Evolutionary conservation across 2,329 filamentous ascomycete genomes (phyloP).

Genomic region (Meredithiella fracta): DNA sequence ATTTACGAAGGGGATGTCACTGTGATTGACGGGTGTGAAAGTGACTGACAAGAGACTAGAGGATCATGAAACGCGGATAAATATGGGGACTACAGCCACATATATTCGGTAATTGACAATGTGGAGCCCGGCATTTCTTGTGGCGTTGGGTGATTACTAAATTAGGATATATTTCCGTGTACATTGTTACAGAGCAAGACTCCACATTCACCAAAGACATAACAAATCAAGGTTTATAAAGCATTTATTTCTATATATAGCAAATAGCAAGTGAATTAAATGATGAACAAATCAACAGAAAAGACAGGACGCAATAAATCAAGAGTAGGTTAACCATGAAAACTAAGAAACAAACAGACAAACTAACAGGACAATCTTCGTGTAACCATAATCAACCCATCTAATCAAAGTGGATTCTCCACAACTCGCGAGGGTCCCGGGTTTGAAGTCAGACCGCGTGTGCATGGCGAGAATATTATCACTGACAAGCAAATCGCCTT

Average conservation of each 20-base stretch:
- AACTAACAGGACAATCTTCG: too few relatives aligned
- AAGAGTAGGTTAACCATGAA: too few relatives aligned
- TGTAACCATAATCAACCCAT: neutral
- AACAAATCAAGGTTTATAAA: too few relatives aligned
- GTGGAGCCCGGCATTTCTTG: neutral
- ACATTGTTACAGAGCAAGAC: too few relatives aligned
- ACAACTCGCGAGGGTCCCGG: conserved; percentile 30
- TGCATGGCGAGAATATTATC: conserved; percentile 36
- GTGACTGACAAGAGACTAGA: neutral
- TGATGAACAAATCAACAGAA: too few relatives aligned
- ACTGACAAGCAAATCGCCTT: conserved; percentile 36
- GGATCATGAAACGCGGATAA: neutral
- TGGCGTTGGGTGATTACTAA: neutral
- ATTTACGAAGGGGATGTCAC: neutral
- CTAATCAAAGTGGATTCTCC: conserved; percentile 31
- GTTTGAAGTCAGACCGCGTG: conserved; percentile 29
- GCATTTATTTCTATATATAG: too few relatives aligned
- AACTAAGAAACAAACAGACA: too few relatives aligned
- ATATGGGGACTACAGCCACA: neutral
- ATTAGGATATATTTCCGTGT: neutral
- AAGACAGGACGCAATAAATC: too few relatives aligned
- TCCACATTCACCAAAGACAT: too few relatives aligned
- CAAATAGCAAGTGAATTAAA: neutral
- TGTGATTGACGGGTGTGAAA: neutral
- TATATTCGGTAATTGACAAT: neutral